These are phyloP conservation scores for Epichloe sylvatica DNA, from an alignment of 2,329 filamentous ascomycete genomes.

Conservation along the genomic window DNA sequence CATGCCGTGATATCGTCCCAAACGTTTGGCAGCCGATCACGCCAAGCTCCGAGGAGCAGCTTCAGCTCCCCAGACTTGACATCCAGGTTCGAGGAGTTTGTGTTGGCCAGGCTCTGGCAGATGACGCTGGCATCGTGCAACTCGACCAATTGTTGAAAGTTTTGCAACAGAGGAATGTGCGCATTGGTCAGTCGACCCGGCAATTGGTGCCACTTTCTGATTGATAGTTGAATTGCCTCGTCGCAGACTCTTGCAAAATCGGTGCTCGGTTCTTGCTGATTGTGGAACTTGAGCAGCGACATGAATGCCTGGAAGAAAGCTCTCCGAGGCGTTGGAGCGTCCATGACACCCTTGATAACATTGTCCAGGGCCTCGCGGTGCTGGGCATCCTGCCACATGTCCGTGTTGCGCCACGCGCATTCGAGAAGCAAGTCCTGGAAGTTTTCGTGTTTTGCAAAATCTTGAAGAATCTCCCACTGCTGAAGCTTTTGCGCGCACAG, in stretches of 20 bases:
- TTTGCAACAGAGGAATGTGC: conserved; percentile 86
- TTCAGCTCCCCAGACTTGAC: conserved; percentile 93
- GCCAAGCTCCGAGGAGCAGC: conserved; percentile 83
- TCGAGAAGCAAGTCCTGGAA: conserved; percentile 92
- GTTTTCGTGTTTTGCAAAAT: conserved; percentile 98
- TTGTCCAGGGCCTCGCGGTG: conserved; percentile 82
- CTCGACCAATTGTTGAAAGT: conserved; percentile 96
- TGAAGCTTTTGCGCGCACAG: conserved; percentile 95
- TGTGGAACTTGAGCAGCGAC: conserved; percentile 85
- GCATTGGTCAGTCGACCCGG: conserved; percentile 86
- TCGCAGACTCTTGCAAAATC: conserved; percentile 89
- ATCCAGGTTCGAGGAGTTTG: conserved; percentile 74
- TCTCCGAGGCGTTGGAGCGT: conserved; percentile 84
- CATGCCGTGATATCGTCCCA: conserved; percentile 99
- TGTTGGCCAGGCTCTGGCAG: conserved; percentile 76
- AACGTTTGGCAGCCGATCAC: conserved; percentile 86
- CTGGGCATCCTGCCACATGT: conserved; percentile 81
- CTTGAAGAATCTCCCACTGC: conserved; percentile 95
- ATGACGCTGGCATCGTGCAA: conserved; percentile 96
- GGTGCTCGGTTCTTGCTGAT: conserved; percentile 61
- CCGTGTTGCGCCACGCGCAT: conserved; percentile 87
- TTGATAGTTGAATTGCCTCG: conserved; percentile 91
- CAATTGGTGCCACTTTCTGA: conserved; percentile 98
- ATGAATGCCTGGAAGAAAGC: conserved; percentile 99
- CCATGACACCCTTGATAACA: conserved; percentile 93